Conservation (phyloP, 2,329 filamentous ascomycete species). For the Cephalotrichum gorgonifer region DNA sequence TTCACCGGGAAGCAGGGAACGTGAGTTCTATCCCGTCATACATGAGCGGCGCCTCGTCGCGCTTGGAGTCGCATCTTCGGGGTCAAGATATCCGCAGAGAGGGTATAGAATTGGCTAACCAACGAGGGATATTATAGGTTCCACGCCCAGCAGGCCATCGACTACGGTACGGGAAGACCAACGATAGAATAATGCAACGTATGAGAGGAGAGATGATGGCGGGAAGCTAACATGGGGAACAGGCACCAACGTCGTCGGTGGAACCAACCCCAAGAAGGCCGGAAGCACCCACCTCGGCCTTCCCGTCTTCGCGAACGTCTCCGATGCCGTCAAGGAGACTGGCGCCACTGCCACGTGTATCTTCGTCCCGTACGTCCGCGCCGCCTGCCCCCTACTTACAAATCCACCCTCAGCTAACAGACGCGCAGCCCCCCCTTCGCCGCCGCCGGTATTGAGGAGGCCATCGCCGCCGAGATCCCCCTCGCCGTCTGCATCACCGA, state of each 20-base stretch:
- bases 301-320: constrained; percentile 86
- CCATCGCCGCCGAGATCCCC: constrained; percentile 83
- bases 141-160: constrained; percentile 94
- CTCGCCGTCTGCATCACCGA: constrained; percentile 97
- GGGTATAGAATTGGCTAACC: too few species aligned
- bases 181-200: neutral
- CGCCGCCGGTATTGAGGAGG: constrained; percentile 93
- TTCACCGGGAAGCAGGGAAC: constrained; percentile 97
- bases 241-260: constrained; percentile 96
- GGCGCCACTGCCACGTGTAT: constrained; percentile 87
- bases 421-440: constrained; percentile 63
- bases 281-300: constrained; percentile 80
- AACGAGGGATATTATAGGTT: too few species aligned
- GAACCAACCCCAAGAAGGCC: constrained; percentile 98
- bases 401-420: neutral
- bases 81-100: too few species aligned
- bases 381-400: neutral
- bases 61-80: too few species aligned
- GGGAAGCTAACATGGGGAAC: constrained; percentile 11
- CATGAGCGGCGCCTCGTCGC: neutral
- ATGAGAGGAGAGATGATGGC: neutral
- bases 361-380: constrained; percentile 81
- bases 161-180: constrained; percentile 63
- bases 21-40: constrained; percentile 50
- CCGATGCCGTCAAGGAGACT: constrained; percentile 80